Base-by-base conservation (phyloP, 805 yeast genomes). In the Sugiyamaella lignohabitans region DNA sequence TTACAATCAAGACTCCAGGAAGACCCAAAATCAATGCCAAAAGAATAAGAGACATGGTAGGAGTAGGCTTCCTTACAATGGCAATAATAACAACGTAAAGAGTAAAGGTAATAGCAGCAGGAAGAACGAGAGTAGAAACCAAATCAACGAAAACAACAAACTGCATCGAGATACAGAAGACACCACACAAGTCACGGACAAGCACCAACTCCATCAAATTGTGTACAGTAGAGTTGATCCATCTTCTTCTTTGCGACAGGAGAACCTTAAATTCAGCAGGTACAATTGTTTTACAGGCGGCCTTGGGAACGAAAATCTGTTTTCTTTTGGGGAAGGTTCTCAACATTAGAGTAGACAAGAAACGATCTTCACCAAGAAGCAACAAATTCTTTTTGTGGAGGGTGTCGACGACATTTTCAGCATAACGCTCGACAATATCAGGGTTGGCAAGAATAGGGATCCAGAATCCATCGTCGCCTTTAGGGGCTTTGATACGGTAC, bases 151-250 rank as follows among this genome's bases (percentile, higher is more conserved):
- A 78, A 54, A 89, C 82, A 49, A 86, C 84, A 66, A 88, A 89
- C 65, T 88, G 96, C 97, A 89, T 89, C 1, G 96, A 87, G 57
- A 87, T 85, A 58, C 96, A 89, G 64, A 89, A 89, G 0, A 94
- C 87, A 55, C 97, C 97, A 74, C 97, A 89, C 53, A 89, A 73
- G 64, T 89, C 96, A 49, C 80, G 82, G 34, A 88, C 91, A 53
- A 87, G 66, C 1, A 82, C 84, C 58, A 89, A 76, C 63, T 89
- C 97, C 84, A 89, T 78, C 64, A 89, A 74, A 61, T 89, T 89
- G 65, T 89, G 97, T 22, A 89, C 93, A 0, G 97, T 89, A 2
- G 96, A 88, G 65, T 89, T 89, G 55, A 89, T 89, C 97, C 97
- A 89, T 64, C 97, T 84, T 69, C 97, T 86, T 64, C 97, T 82